Percentiles rank a stretch among this genome's conserved stretches.
Conservation (phyloP, 441 rosid genomes). For the Mallotus japonicus region DNA sequence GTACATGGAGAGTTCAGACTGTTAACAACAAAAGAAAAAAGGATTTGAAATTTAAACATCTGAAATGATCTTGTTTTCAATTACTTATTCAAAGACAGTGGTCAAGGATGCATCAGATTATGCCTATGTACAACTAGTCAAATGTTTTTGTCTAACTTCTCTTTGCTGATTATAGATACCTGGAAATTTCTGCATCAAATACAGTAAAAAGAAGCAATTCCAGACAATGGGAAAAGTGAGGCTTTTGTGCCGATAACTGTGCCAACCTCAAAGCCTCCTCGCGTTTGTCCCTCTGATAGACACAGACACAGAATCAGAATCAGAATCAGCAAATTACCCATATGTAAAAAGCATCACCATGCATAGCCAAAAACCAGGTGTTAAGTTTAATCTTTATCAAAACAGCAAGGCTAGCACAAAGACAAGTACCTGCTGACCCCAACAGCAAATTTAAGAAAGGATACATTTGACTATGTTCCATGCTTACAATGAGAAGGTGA, state of each 20-base stretch:
- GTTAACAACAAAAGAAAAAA: neutral
- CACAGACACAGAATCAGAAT: slow-evolving; percentile 20
- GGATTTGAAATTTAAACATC: neutral
- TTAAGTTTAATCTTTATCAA: slow-evolving; percentile 12
- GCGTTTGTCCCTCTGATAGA: slow-evolving; percentile 76
- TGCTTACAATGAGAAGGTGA: neutral
- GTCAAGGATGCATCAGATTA: neutral
- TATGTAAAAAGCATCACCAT: neutral
- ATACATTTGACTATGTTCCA: neutral
- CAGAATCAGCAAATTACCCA: slow-evolving; percentile 15
- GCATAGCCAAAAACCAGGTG: slow-evolving; percentile 14
- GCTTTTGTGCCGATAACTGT: slow-evolving; percentile 90
- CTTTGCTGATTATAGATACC: slow-evolving; percentile 43
- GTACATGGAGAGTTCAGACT: neutral
- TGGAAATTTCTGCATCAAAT: slow-evolving; percentile 92
- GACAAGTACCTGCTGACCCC: neutral
- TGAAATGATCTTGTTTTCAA: neutral
- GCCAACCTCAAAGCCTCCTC: slow-evolving; percentile 95
- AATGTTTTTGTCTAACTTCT: neutral
- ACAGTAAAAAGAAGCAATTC: slow-evolving; percentile 99
- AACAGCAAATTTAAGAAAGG: neutral
- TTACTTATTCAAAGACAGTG: slow-evolving; percentile 7
- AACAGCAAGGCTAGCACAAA: slow-evolving; percentile 4
- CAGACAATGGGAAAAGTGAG: slow-evolving; percentile 94
- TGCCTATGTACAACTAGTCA: neutral